Evolutionary conservation across 2,329 filamentous ascomycete species (phyloP).

Genomic region (Neopestalotiopsis rosae): DNA sequence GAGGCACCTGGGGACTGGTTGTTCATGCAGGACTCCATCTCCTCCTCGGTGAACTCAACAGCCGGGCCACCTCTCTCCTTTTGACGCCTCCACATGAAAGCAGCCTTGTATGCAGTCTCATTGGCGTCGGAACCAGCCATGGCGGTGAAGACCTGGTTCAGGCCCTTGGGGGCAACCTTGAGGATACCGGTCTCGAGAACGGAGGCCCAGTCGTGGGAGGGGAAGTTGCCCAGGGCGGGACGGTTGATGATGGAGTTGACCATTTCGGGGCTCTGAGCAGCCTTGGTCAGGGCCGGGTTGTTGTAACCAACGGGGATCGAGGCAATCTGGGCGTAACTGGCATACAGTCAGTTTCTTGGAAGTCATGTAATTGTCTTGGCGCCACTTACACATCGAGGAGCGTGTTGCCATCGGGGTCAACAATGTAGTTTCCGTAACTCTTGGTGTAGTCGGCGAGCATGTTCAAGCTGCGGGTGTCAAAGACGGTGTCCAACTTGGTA

Average conservation of each 20-base stretch:
- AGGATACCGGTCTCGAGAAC: constrained; percentile 82
- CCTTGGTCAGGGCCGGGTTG: constrained; percentile 76
- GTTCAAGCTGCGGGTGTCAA: constrained; percentile 86
- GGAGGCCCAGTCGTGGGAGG: constrained; percentile 80
- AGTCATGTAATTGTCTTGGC: neutral
- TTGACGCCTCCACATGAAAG: constrained; percentile 90
- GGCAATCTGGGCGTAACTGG: constrained; percentile 85
- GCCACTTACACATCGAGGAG: constrained; percentile 71
- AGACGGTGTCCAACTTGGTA: constrained; percentile 76
- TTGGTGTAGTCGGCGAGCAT: constrained; percentile 79
- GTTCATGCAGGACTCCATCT: constrained; percentile 77
- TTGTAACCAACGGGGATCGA: constrained; percentile 94
- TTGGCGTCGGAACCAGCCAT: constrained; percentile 92
- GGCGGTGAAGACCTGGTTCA: constrained; percentile 89
- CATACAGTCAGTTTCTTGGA: constrained; percentile 19
- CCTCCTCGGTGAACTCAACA: constrained; percentile 80
- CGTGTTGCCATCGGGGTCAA: constrained; percentile 73
- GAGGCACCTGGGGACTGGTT: constrained; percentile 81
- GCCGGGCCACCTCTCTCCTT: constrained; percentile 78
- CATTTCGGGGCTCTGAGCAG: constrained; percentile 80
- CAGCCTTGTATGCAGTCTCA: constrained; percentile 93
- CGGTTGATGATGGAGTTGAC: constrained; percentile 82
- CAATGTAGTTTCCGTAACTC: constrained; percentile 82
- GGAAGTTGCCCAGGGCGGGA: constrained; percentile 90
- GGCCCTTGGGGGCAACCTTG: constrained; percentile 79